phyloP scores from a whole-genome alignment of 1,139 yeast species.

The Waltiozyma sp. region DNA sequence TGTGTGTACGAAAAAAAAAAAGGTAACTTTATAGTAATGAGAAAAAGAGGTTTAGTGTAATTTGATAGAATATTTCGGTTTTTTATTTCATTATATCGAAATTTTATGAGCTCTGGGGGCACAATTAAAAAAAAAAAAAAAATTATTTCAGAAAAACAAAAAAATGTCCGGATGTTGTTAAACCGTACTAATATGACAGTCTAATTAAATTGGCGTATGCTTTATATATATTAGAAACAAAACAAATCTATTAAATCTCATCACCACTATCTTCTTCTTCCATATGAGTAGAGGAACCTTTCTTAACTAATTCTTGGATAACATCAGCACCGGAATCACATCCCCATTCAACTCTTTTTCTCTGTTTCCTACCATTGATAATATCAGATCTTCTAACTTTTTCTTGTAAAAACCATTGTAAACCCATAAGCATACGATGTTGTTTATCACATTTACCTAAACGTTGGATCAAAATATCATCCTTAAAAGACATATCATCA shows the following conservation, averaged over 20 bases:
- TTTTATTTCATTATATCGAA: too few species aligned
- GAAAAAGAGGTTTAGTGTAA: too few species aligned
- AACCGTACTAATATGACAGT: too few species aligned
- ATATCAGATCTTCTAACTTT: constrained; percentile 41
- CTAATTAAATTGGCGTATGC: too few species aligned
- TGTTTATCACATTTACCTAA: constrained; percentile 56
- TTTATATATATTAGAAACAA: too few species aligned
- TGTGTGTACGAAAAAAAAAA: too few species aligned
- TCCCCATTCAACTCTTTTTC: constrained; percentile 63
- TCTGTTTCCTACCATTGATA: constrained; percentile 48
- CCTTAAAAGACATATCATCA: constrained; percentile 37
- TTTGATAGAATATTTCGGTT: too few species aligned
- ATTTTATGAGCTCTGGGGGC: too few species aligned
- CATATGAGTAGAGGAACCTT: background rate
- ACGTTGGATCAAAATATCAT: constrained; percentile 41
- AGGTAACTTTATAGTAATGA: too few species aligned
- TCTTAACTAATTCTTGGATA: constrained; percentile 35
- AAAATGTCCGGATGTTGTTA: too few species aligned
- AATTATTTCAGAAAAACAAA: too few species aligned
- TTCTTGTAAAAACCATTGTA: constrained; percentile 56
- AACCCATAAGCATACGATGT: constrained; percentile 52
- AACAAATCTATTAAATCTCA: background rate
- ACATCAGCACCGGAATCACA: constrained; percentile 42
- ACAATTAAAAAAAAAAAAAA: too few species aligned
- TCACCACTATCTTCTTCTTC: background rate